A percentile compares a stretch with the other conserved stretches of the same genome.
phyloP scores from a whole-genome alignment of 345 rosid genomes.

The Ricinus communis region DNA sequence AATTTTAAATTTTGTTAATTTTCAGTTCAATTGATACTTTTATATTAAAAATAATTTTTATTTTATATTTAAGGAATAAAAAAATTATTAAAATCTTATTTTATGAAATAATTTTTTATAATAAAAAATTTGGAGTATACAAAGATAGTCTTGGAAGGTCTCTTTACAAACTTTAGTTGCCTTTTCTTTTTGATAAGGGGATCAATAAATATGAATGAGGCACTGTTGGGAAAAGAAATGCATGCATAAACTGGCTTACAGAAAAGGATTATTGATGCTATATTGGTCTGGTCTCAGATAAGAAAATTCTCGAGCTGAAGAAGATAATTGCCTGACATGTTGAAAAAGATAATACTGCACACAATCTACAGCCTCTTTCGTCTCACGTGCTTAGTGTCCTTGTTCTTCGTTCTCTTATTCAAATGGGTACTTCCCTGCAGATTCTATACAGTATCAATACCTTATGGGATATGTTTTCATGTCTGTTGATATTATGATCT shows the following conservation, averaged over 20 bases:
- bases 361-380: not conserved
- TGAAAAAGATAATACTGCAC: not conserved
- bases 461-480: conserved; percentile 1
- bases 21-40: too few species aligned
- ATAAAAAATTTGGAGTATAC: too few species aligned
- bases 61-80: too few species aligned
- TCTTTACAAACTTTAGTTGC: too few species aligned
- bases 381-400: not conserved
- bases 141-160: too few species aligned
- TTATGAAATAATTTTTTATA: too few species aligned
- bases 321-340: not conserved
- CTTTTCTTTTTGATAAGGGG: too few species aligned
- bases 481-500: conserved; percentile 14
- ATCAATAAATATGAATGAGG: not conserved
- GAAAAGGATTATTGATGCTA: not conserved
- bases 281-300: not conserved
- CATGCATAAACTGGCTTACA: not conserved
- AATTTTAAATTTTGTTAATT: too few species aligned
- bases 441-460: not conserved
- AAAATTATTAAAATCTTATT: too few species aligned
- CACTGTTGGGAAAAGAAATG: not conserved
- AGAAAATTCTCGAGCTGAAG: not conserved
- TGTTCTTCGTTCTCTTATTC: not conserved
- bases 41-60: too few species aligned
- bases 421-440: not conserved